These are phyloP conservation scores for Penicillium malachiteum DNA, from an alignment of 495 filamentous ascomycete species.

Conservation along the genomic window DNA sequence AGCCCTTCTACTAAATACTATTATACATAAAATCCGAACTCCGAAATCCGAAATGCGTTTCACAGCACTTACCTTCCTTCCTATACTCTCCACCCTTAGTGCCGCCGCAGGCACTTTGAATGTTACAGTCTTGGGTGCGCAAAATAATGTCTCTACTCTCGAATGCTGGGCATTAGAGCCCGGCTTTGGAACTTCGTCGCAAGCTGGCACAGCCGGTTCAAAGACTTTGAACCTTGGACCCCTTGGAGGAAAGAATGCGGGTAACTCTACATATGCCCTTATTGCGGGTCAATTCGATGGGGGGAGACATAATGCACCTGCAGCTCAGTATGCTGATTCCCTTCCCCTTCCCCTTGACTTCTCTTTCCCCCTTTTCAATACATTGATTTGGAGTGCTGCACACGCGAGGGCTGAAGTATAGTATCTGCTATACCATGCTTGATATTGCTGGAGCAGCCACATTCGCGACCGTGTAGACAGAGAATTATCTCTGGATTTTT, in stretches of 20 bases:
- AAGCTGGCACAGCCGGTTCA: slow-evolving; percentile 45
- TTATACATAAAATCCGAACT: not conserved
- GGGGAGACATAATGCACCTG: slow-evolving; percentile 52
- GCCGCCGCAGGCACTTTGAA: slow-evolving; percentile 32
- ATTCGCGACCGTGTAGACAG: too few relatives aligned
- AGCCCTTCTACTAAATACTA: not conserved
- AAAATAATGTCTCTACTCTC: slow-evolving; percentile 44
- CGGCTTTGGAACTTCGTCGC: slow-evolving; percentile 37
- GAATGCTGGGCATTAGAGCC: slow-evolving; percentile 55
- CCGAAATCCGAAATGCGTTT: slow-evolving; percentile 17
- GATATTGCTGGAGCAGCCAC: too few relatives aligned
- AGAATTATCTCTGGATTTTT: too few relatives aligned
- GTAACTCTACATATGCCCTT: slow-evolving; percentile 38
- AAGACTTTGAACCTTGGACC: slow-evolving; percentile 32
- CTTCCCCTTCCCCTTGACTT: not conserved
- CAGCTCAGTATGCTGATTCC: slow-evolving; percentile 40
- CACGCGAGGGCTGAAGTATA: too few relatives aligned
- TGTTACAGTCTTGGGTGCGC: slow-evolving; percentile 39
- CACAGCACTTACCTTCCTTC: slow-evolving; percentile 19
- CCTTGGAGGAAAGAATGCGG: slow-evolving; percentile 14
- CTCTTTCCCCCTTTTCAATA: not conserved
- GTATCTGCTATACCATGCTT: too few relatives aligned
- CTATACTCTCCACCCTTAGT: slow-evolving; percentile 19
- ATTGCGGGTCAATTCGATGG: slow-evolving; percentile 49
- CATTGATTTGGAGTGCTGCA: not conserved